These are phyloP conservation scores for Sporisorium exsertum DNA, from an alignment of 1,284 basidiomycete species.

Conservation along the genomic window DNA sequence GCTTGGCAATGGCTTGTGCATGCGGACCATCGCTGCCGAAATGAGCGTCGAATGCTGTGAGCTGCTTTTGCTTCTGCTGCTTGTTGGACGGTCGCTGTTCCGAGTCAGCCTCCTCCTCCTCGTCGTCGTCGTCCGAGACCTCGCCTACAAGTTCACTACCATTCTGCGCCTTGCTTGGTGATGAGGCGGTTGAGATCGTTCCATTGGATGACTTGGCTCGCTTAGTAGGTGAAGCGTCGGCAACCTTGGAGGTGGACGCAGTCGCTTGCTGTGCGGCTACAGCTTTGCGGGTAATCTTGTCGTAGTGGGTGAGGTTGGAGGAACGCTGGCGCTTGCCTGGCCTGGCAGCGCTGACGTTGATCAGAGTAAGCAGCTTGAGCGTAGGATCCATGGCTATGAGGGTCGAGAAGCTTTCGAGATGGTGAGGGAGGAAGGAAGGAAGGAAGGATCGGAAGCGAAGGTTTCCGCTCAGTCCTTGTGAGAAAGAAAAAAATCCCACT, in stretches of 20 bases:
- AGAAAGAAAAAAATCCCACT: too few relatives aligned
- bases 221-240: constrained; percentile 30
- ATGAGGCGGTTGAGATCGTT: not conserved
- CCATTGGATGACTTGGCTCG: constrained; percentile 10
- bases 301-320: constrained; percentile 44
- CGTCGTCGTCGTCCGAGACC: constrained; percentile 45
- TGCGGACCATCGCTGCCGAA: constrained; percentile 53
- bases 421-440: constrained; percentile 5
- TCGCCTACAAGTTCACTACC: constrained; percentile 26
- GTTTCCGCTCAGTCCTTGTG: constrained; percentile 1
- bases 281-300: constrained; percentile 37
- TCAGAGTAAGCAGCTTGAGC: constrained; percentile 81
- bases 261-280: constrained; percentile 41
- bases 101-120: not conserved
- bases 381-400: constrained; percentile 47
- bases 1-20: constrained; percentile 38
- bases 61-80: constrained; percentile 26
- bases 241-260: constrained; percentile 28
- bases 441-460: not conserved
- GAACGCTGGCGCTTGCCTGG: constrained; percentile 71
- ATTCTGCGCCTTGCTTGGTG: constrained; percentile 12
- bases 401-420: constrained; percentile 2
- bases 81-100: constrained; percentile 10
- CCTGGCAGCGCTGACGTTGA: constrained; percentile 86
- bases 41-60: constrained; percentile 48